phyloP scores from a whole-genome alignment of 139 green algal species.

The Chlorella sorokiniana region DNA sequence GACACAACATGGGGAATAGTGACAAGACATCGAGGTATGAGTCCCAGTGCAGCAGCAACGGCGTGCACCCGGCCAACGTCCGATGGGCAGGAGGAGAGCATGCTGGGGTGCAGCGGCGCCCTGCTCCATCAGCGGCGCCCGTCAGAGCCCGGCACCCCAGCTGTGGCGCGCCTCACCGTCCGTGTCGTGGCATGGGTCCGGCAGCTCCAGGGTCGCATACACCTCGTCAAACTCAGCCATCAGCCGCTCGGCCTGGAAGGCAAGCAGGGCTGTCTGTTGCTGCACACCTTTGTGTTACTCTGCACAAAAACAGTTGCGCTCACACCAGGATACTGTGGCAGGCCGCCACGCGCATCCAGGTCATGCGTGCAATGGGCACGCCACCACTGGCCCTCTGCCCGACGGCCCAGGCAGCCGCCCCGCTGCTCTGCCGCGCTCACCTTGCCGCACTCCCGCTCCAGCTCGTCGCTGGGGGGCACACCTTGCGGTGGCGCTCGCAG shows the following conservation, averaged over 20 bases:
- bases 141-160: no score
- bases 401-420: neutral
- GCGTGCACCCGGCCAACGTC: neutral
- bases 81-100: neutral
- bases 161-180: neutral
- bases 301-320: no score
- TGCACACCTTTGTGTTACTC: no score
- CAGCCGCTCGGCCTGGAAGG: conserved; percentile 14
- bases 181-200: conserved; percentile 38
- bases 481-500: conserved; percentile 72
- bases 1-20: neutral
- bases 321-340: no score
- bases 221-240: conserved; percentile 26
- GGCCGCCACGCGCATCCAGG: no score
- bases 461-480: conserved; percentile 71
- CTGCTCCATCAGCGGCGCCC: neutral
- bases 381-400: no score
- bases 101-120: neutral
- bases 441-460: conserved; percentile 65
- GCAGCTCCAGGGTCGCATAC: conserved; percentile 13
- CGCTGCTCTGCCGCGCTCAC: conserved; percentile 9
- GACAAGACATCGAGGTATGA: neutral
- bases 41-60: neutral
- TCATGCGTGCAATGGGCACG: no score
- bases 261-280: neutral